phyloP scores from a whole-genome alignment of 495 filamentous ascomycete species.

The Annulohypoxylon stygium region DNA sequence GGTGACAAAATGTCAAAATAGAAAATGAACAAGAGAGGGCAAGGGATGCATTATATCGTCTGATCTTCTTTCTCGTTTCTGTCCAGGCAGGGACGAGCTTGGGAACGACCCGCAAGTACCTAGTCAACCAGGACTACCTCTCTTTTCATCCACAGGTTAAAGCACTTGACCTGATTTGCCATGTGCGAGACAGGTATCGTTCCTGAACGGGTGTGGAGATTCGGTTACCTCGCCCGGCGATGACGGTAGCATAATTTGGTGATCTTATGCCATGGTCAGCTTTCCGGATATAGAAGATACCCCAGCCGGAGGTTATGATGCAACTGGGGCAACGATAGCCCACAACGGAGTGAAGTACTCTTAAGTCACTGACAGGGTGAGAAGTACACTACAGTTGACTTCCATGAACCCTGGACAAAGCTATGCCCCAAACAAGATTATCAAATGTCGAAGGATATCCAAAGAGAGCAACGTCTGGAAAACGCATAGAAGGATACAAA shows the following conservation, averaged over 20 bases:
- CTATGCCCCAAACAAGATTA: slow-evolving; percentile 58
- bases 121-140: slow-evolving; percentile 61
- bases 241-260: slow-evolving; percentile 68
- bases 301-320: slow-evolving; percentile 63
- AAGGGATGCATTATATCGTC: slow-evolving; percentile 64
- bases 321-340: slow-evolving; percentile 61
- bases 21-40: slow-evolving; percentile 54
- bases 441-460: slow-evolving; percentile 47
- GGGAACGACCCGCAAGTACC: slow-evolving; percentile 56
- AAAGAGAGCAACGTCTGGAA: slow-evolving; percentile 57
- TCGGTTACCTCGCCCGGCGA: slow-evolving; percentile 61
- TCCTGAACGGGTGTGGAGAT: slow-evolving; percentile 62
- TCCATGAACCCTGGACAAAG: slow-evolving; percentile 51
- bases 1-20: slow-evolving; percentile 53
- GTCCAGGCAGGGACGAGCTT: slow-evolving; percentile 51
- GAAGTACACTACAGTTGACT: slow-evolving; percentile 44
- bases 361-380: slow-evolving; percentile 53
- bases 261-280: slow-evolving; percentile 68
- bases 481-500: slow-evolving; percentile 62
- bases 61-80: slow-evolving; percentile 61
- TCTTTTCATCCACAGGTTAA: slow-evolving; percentile 59
- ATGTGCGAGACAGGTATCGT: slow-evolving; percentile 64
- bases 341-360: slow-evolving; percentile 52
- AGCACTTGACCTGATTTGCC: slow-evolving; percentile 62
- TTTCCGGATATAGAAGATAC: slow-evolving; percentile 64